Percentiles rank a stretch among this genome's conserved stretches.
Conservation (phyloP, 306 rosid species). For the Cicer cuneatum region DNA sequence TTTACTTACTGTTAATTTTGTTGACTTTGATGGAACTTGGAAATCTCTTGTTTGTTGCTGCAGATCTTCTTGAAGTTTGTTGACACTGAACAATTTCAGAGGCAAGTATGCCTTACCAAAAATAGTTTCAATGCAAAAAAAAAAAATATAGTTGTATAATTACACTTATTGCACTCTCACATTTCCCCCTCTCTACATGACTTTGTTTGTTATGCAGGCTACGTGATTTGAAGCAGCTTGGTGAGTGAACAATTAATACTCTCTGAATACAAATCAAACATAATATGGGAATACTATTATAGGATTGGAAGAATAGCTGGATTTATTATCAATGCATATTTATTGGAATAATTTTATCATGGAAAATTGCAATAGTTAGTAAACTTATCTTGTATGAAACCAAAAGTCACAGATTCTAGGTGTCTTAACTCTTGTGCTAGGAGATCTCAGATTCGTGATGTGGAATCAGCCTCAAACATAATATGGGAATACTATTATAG, state of each 20-base stretch:
- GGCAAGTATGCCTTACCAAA: constrained; percentile 50
- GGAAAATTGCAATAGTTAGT: background rate
- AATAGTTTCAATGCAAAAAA: background rate
- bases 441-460: background rate
- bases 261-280: background rate
- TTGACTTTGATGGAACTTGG: constrained; percentile 37
- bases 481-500: background rate
- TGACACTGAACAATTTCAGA: constrained; percentile 62
- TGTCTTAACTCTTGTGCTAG: background rate
- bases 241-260: constrained; percentile 46
- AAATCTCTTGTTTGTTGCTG: constrained; percentile 41
- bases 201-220: constrained; percentile 51
- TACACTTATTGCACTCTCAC: constrained; percentile 14
- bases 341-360: background rate
- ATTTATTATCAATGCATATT: constrained; percentile 1
- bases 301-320: background rate
- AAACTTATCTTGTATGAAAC: background rate
- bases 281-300: background rate
- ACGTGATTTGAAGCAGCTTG: constrained; percentile 60
- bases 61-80: constrained; percentile 58
- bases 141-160: background rate
- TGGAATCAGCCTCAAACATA: too few species aligned
- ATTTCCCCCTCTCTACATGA: background rate
- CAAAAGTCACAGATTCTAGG: background rate
- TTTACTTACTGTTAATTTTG: background rate